Percentiles rank a stretch among this genome's conserved stretches.
These are phyloP conservation scores for Solanum bulbocastanum DNA, from an alignment of 257 asterid species.

Conservation along the genomic window DNA sequence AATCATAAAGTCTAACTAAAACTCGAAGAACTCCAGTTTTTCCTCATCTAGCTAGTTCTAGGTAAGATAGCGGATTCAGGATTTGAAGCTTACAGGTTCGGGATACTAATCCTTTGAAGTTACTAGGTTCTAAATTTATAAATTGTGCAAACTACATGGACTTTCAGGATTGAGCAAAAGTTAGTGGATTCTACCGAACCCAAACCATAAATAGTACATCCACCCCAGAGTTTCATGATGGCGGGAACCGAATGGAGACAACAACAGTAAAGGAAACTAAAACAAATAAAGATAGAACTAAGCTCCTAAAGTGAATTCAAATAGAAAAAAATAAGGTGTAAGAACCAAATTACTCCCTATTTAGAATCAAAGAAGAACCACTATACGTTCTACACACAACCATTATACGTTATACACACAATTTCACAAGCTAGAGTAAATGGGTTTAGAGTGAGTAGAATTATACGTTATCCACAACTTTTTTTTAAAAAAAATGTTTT, in stretches of 20 bases:
- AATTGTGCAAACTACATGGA: not conserved
- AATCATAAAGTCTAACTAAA: not conserved
- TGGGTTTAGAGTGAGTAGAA: not conserved
- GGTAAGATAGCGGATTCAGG: not conserved
- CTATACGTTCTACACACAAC: not conserved
- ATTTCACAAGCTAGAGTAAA: not conserved
- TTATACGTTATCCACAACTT: not conserved
- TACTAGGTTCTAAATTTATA: not conserved
- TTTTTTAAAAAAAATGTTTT: not conserved
- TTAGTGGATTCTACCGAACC: not conserved
- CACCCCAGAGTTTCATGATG: not conserved
- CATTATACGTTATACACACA: not conserved
- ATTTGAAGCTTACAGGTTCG: not conserved
- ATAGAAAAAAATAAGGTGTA: not conserved
- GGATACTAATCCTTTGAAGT: not conserved
- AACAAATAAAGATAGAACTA: not conserved
- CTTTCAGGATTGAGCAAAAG: not conserved
- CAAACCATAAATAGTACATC: not conserved
- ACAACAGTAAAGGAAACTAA: not conserved
- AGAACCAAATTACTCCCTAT: not conserved
- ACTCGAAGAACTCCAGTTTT: not conserved
- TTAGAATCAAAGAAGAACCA: not conserved
- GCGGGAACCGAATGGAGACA: not conserved
- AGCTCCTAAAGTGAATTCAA: not conserved
- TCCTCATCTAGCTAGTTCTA: not conserved